Percentiles rank a stretch among this genome's conserved stretches.
phyloP scores from a whole-genome alignment of 768 basidiomycete species.

The Mycena polygramma region DNA sequence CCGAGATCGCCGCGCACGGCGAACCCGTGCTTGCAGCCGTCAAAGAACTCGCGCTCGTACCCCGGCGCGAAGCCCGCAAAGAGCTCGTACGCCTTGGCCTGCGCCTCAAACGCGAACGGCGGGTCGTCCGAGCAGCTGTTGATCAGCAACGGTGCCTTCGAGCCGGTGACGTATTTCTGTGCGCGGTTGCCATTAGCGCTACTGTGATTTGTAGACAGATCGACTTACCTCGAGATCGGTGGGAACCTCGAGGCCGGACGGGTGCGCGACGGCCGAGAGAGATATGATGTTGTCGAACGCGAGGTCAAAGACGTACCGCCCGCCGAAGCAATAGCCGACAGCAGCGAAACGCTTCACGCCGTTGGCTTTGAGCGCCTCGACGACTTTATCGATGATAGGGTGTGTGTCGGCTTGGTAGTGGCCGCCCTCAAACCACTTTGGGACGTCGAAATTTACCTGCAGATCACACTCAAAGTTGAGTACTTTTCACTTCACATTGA shows the following conservation, averaged over 20 bases:
- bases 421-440: conserved; percentile 48
- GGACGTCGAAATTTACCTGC: conserved; percentile 49
- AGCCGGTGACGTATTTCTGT: background rate
- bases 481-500: no score
- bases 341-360: conserved; percentile 49
- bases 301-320: conserved; percentile 45
- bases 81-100: background rate
- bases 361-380: conserved; percentile 47
- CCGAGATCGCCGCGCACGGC: background rate
- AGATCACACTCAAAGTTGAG: no score
- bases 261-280: conserved; percentile 44
- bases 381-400: conserved; percentile 46
- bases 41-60: background rate
- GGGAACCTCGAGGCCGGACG: conserved; percentile 48
- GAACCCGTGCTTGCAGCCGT: background rate
- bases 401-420: conserved; percentile 42
- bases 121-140: background rate
- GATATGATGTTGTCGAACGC: conserved; percentile 42
- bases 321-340: conserved; percentile 49
- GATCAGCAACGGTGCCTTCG: background rate
- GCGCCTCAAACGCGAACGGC: background rate
- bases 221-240: conserved; percentile 44
- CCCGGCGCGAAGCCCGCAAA: background rate
- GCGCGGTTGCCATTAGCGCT: no score
- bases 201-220: background rate